These are phyloP conservation scores for Gillenia trifoliata DNA, from an alignment of 306 rosid species.

Conservation along the genomic window DNA sequence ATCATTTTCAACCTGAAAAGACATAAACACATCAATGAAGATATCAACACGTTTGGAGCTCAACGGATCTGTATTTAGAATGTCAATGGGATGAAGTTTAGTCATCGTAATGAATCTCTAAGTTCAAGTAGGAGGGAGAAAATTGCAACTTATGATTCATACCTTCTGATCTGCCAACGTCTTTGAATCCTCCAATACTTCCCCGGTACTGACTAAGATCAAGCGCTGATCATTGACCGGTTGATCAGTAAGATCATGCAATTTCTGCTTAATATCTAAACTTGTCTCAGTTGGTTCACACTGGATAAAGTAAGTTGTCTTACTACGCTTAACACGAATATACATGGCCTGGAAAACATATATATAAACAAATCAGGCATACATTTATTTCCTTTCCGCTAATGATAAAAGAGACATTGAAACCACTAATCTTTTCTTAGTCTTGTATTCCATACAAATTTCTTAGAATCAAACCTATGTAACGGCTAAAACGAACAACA, in stretches of 20 bases:
- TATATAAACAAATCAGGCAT: not conserved
- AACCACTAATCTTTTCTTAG: not conserved
- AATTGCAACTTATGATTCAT: not conserved
- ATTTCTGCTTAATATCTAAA: constrained; percentile 75
- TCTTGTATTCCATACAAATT: not conserved
- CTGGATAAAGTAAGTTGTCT: constrained; percentile 89
- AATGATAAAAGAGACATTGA: not conserved
- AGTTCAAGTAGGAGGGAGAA: not conserved
- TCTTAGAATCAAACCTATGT: not conserved
- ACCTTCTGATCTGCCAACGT: constrained; percentile 91
- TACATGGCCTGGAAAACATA: constrained; percentile 58
- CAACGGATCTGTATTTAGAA: not conserved
- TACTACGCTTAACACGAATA: constrained; percentile 72
- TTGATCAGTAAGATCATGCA: constrained; percentile 61
- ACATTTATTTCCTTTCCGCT: not conserved
- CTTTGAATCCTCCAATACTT: constrained; percentile 69
- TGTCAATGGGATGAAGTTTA: not conserved
- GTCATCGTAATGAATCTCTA: not conserved
- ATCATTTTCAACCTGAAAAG: constrained; percentile 80
- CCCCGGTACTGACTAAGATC: constrained; percentile 55
- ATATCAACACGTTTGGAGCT: constrained; percentile 5
- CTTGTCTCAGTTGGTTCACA: constrained; percentile 82
- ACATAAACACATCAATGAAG: not conserved
- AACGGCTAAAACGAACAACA: not conserved
- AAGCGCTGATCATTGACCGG: constrained; percentile 61